Evolutionary conservation across 2,329 filamentous ascomycete genomes (phyloP).

Genomic region (Epichloe typhina): DNA sequence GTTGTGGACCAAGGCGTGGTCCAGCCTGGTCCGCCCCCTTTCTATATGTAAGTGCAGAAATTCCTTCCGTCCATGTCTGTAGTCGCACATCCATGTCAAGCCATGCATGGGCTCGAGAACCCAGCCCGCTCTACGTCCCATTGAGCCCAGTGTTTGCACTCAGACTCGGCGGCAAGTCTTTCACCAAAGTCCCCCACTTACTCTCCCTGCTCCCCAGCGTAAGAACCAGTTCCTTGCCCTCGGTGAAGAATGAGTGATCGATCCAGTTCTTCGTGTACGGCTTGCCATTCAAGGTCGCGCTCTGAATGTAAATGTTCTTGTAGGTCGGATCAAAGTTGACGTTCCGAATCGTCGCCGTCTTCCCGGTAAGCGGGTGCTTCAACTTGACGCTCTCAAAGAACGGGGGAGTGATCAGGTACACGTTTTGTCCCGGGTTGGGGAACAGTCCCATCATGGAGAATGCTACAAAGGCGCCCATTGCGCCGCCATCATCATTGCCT

Average conservation of each 20-base stretch:
- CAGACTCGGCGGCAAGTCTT: constrained; percentile 50
- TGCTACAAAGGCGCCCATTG: constrained; percentile 55
- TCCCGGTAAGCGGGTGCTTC: constrained; percentile 42
- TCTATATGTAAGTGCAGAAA: too few relatives aligned
- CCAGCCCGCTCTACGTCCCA: too few relatives aligned
- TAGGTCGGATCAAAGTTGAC: constrained; percentile 49
- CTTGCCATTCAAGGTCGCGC: constrained; percentile 46
- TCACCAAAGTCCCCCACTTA: constrained; percentile 44
- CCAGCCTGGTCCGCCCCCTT: too few relatives aligned
- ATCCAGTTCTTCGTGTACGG: constrained; percentile 54
- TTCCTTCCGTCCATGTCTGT: too few relatives aligned
- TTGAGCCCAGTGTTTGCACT: constrained; percentile 21
- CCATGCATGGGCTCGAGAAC: too few relatives aligned
- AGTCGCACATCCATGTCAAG: too few relatives aligned
- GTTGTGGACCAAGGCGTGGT: too few relatives aligned
- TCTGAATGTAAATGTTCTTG: constrained; percentile 50
- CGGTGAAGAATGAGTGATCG: constrained; percentile 51
- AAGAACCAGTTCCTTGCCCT: constrained; percentile 51
- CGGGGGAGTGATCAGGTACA: constrained; percentile 61
- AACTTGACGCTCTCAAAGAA: constrained; percentile 51
- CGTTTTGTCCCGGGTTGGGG: constrained; percentile 54
- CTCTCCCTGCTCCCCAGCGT: constrained; percentile 48
- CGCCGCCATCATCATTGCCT: constrained; percentile 58
- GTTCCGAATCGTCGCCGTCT: constrained; percentile 45
- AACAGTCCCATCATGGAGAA: constrained; percentile 59